Percentiles rank a stretch among this genome's conserved stretches.
phyloP scores from a whole-genome alignment of 2,329 filamentous ascomycete species.

The Fusarium nisikadoi region DNA sequence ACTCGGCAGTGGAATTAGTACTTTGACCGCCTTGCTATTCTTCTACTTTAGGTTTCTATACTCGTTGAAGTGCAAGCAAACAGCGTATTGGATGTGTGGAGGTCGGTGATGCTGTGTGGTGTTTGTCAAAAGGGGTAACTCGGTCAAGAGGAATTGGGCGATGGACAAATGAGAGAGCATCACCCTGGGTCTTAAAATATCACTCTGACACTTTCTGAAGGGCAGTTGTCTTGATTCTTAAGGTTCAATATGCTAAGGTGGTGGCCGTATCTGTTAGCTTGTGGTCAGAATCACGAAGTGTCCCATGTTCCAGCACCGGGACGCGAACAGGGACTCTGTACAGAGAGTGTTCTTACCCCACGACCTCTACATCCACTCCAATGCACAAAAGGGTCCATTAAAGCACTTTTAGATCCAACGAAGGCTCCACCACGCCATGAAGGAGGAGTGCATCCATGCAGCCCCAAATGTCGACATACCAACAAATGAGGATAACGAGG shows the following conservation, averaged over 20 bases:
- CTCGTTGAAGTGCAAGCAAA: rapidly evolving
- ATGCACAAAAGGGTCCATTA: rapidly evolving
- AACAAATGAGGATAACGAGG: background rate
- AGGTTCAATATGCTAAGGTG: rapidly evolving
- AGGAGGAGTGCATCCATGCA: background rate
- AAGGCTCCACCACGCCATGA: rapidly evolving
- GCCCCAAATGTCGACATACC: background rate
- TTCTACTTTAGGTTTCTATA: rapidly evolving
- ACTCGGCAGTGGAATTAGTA: rapidly evolving
- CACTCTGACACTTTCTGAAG: rapidly evolving
- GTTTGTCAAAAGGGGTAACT: background rate
- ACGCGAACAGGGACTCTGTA: background rate
- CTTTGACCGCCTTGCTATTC: rapidly evolving
- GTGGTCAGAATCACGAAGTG: background rate
- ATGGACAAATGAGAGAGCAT: background rate
- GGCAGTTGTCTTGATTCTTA: rapidly evolving
- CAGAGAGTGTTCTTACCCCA: background rate
- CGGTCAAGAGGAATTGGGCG: rapidly evolving
- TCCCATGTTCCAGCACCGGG: no score
- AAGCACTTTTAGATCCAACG: rapidly evolving
- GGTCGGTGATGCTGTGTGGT: background rate
- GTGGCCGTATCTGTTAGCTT: rapidly evolving
- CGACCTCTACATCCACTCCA: no score
- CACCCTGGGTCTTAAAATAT: rapidly evolving
- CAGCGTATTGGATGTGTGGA: background rate